phyloP scores from a whole-genome alignment of 2,329 filamentous ascomycete genomes.

The Fusarium scirpi region DNA sequence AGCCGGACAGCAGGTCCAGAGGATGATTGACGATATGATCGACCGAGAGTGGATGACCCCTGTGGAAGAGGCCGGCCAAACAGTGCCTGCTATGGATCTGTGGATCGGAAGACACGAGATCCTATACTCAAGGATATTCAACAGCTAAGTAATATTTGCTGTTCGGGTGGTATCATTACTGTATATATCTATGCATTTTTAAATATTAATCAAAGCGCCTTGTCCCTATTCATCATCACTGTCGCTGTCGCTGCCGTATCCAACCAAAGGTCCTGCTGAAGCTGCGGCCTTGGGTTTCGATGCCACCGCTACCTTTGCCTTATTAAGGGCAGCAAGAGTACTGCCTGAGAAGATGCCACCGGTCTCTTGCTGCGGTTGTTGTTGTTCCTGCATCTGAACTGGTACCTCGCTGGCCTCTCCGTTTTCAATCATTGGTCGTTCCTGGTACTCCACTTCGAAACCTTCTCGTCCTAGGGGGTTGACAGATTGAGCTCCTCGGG shows the following conservation, averaged over 20 bases:
- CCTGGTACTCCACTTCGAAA: constrained; percentile 72
- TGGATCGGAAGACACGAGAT: constrained; percentile 88
- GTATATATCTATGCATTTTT: constrained; percentile 44
- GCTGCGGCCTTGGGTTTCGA: constrained; percentile 66
- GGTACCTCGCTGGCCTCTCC: constrained; percentile 60
- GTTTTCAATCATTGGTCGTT: constrained; percentile 68
- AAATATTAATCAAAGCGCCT: constrained; percentile 43
- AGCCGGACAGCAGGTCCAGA: constrained; percentile 69
- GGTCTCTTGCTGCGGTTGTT: constrained; percentile 54
- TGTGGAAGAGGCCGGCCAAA: constrained; percentile 78
- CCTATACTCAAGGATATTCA: constrained; percentile 87
- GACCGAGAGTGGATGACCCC: constrained; percentile 68
- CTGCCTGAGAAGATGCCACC: constrained; percentile 83
- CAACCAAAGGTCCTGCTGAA: constrained; percentile 79
- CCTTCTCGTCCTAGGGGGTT: constrained; percentile 70
- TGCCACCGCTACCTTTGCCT: constrained; percentile 65
- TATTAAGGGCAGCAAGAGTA: constrained; percentile 82
- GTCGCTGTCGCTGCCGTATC: constrained; percentile 92
- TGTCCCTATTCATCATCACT: constrained; percentile 72
- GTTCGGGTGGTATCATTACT: constrained; percentile 50
- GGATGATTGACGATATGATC: constrained; percentile 68
- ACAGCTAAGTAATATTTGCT: constrained; percentile 67
- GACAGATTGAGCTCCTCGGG: constrained; percentile 77
- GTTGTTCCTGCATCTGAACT: constrained; percentile 49
- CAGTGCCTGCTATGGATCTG: constrained; percentile 81